Evolutionary conservation across 805 yeast species (phyloP), one percentile per base, ranked within the genome.

Genomic region (Saturnispora silvae): DNA sequence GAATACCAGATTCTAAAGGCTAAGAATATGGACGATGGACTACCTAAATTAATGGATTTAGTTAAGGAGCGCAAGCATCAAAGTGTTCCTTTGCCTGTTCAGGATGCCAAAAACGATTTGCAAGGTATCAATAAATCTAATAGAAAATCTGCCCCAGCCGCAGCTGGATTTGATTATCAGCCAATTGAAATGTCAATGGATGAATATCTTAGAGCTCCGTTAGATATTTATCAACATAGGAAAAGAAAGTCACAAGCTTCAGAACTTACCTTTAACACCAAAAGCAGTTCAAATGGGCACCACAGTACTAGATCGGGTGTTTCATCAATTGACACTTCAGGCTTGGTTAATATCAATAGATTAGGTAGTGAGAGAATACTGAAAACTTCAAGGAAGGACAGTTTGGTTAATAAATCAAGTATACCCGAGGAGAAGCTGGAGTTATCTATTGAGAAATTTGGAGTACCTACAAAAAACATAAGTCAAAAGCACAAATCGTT

Each of bases 201-300:
- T 5, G 47, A 44, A 29, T 44, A 44, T 27, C 28, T 41, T 13
- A 41, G 37, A 19, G 39, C 45, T 5, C 45, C 47, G 1, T 31
- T 44, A 3, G 43, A 40, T 25, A 31, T 44, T 6, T 41, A 44
- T 27, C 28, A 33, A 14, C 43, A 44, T 33, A 37, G 28, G 26
- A 41, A 39, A 34, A 37, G 15, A 31, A 31, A 38, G 15, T 28
- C 15, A 14, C 29, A 4, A 20, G 16, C 30, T n/a, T 30, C 39
- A 9, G 37, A 30, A 4, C 9, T 29, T 18, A 29, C 40, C 11
- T 27, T 33, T 1, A 30, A 23, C 14, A 28, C 31, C 6, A 34
- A 25, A 15, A 30, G 28, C 3, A 24, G 24, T 4, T 14, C 16
- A 9, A 18, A 9, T 5, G 22, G 33, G 1, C 18, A 35, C 14